phyloP scores from a whole-genome alignment of 129 eudicot genomes.

The Erigeron canadensis region DNA sequence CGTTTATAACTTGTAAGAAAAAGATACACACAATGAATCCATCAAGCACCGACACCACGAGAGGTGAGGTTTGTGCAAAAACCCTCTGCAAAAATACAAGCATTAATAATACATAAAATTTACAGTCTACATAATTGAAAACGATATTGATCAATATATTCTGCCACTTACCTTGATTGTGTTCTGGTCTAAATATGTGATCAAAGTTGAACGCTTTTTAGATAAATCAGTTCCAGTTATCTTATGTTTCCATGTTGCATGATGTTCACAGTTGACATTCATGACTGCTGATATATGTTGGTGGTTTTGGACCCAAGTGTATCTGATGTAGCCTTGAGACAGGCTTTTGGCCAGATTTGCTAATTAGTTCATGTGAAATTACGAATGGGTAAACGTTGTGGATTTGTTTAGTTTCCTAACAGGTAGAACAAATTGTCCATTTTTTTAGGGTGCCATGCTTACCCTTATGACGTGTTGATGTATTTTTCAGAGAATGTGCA shows the following conservation, averaged over 20 bases:
- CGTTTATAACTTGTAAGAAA: neutral
- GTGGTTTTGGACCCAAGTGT: slow-evolving; percentile 93
- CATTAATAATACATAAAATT: neutral
- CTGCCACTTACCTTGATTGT: slow-evolving; percentile 64
- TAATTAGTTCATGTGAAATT: slow-evolving; percentile 89
- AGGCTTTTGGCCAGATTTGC: slow-evolving; percentile 78
- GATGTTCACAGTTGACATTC: slow-evolving; percentile 15
- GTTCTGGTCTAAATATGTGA: slow-evolving; percentile 78
- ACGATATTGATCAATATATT: neutral
- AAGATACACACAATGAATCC: slow-evolving; percentile 95
- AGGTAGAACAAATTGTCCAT: slow-evolving; percentile 39
- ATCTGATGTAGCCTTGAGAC: slow-evolving; percentile 72
- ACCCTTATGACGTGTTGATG: neutral
- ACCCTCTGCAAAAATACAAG: slow-evolving; percentile 61
- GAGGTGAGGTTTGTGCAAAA: slow-evolving; percentile 70
- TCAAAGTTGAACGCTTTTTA: slow-evolving; percentile 88
- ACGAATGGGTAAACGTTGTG: slow-evolving; percentile 91
- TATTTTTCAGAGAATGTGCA: slow-evolving; percentile 56
- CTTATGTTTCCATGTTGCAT: slow-evolving; percentile 26
- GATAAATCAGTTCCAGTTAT: slow-evolving; percentile 68
- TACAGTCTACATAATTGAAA: neutral
- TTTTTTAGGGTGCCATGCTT: neutral
- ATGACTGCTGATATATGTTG: slow-evolving; percentile 69
- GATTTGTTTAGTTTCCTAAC: slow-evolving; percentile 89
- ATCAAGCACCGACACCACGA: slow-evolving; percentile 81